Evolutionary conservation across 805 yeast species (phyloP), one percentile per base, ranked within the genome.

Genomic region (Zygotorulaspora florentina): DNA sequence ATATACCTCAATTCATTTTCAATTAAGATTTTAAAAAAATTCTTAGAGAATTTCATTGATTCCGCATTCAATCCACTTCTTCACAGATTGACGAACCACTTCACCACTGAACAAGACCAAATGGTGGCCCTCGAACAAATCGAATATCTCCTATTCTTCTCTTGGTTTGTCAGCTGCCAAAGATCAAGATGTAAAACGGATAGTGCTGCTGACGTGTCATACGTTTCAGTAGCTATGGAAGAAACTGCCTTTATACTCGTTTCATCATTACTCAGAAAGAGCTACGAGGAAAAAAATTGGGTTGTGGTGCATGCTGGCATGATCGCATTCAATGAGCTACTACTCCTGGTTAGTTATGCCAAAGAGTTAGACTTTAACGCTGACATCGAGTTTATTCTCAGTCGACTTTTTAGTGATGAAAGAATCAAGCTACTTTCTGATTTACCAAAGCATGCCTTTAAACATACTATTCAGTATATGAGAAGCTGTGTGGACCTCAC

Each of bases 101-200:
- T 75, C 38, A 69, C 77, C 15, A 64, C 72, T 8, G 75, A 72
- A 31, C 61, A 62, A 20, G 68, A 63, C 15, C 63, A 64, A 41
- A 47, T 61, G 63, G 58, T 50, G 43, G 62, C 52, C 5, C 39
- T 66, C 3, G 63, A 64, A 36, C 61, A 61, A 41, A 57, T 59
- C 8, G 79, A 79, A 37, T 89, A 75, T 58, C 74, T 85, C 35
- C 71, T 77, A 47, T 68, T 86, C 5, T 67, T 76, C 5, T 72
- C 87, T 1, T 91, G 97, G 96, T 83, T 88, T 54, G 68, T 88
- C 39, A 74, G 75, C 28, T 87, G 79, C 48, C 87, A 85, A 54
- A 68, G 84, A 16, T 65, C 57, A 6, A 56, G 69, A 48, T 59
- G 68, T 33, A 50, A 52, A 18, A 35, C 55, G 16, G 48, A 63